Evolutionary conservation across 2,329 filamentous ascomycete species (phyloP).

Genomic region (Epichloe uncinata): DNA sequence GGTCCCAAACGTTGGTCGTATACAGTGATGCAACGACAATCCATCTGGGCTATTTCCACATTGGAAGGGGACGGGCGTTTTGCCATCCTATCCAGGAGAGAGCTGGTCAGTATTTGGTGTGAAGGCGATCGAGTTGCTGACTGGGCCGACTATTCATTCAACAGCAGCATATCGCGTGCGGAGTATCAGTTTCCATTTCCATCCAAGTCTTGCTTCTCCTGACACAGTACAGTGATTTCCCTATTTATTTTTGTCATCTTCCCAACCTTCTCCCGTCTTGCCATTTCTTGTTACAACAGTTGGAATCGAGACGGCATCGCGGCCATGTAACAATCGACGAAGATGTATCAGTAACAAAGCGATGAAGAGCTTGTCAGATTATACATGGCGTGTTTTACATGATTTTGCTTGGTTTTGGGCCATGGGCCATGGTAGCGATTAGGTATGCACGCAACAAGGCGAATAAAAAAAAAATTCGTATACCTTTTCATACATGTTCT

Average conservation of each 20-base stretch:
- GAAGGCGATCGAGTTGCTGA: neutral
- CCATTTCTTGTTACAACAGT: neutral
- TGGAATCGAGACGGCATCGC: too few species aligned
- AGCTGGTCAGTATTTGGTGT: neutral
- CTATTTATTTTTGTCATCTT: neutral
- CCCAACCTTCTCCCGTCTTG: neutral
- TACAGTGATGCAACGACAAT: neutral
- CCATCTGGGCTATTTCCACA: neutral
- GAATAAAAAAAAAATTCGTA: too few species aligned
- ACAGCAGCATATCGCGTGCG: neutral
- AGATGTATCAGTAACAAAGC: too few species aligned
- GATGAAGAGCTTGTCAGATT: too few species aligned
- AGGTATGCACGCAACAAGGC: too few species aligned
- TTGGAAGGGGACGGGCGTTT: neutral
- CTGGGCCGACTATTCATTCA: neutral
- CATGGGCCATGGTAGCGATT: too few species aligned
- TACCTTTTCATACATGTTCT: too few species aligned
- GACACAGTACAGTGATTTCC: neutral
- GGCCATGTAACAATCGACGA: too few species aligned
- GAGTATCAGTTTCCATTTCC: neutral
- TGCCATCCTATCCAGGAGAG: neutral
- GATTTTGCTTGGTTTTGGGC: too few species aligned
- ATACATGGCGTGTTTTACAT: too few species aligned
- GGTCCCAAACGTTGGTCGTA: neutral
- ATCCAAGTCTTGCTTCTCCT: neutral